Evolutionary conservation across 306 rosid species (phyloP), one percentile per base, ranked within the genome.

Genomic region (Quercus dentata): DNA sequence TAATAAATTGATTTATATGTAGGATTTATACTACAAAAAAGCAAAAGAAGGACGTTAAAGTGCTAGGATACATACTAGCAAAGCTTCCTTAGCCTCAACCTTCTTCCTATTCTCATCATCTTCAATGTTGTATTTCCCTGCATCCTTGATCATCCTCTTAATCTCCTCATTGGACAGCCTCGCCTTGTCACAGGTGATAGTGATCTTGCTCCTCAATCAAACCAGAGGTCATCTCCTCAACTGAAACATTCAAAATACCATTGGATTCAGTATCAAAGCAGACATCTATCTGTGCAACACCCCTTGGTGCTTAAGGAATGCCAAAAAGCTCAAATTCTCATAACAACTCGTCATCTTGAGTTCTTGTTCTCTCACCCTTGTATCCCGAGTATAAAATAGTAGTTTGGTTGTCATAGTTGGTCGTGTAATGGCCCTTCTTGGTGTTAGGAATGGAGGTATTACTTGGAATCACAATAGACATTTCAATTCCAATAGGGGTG

Each of bases 11-110:
- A 62, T 67, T 82, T 33, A 56, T 76, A 76, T 78, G 33, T 85
- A 93, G 98, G 98, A 96, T 80, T 93, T 96, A 19, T 93, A 96
- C 89, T 96, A 96, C 72, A 86, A 98, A 31, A 93, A 96, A 89
- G 99, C 93, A 6, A 96, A 93, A 81, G 99, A 96, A 78, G 94
- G 93, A 88, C 97, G 98, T 28, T 96, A 97, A 80, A 96, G 99
- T 87, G 98, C 98, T 41, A 41, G 3, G 0, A 41, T 41, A 41
- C 46, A 41, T 41, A 41, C 46, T 41, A 8, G 46, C 80, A 90
- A 58, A 0, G 89, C 86, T 4, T 87, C 87, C 81, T 83, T 89
- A 0, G 90, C 79, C 4, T 85, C 88, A 0, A 86, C 91, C 86
- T 85, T 89, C 85, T 86, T 88, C 79, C 84, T 91, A 83, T 83